These are phyloP conservation scores for Amanita exitialis DNA, from an alignment of 768 basidiomycete genomes.

Conservation along the genomic window DNA sequence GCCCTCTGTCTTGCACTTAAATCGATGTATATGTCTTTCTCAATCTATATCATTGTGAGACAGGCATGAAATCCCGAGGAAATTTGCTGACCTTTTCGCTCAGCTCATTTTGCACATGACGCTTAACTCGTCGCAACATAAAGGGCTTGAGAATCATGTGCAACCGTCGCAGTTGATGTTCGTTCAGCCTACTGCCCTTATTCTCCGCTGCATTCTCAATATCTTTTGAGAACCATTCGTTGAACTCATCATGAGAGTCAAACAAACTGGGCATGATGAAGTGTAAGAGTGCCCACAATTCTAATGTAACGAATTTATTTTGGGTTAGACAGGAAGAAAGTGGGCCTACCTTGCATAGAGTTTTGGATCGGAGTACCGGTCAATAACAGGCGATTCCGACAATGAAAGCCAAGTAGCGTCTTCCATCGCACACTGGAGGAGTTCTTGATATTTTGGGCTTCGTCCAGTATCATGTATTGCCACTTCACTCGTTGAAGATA, in stretches of 20 bases:
- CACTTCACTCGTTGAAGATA: conserved; percentile 97
- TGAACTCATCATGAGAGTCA: conserved; percentile 98
- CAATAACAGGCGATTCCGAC: conserved; percentile 86
- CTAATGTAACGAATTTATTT: conserved; percentile 27
- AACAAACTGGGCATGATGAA: conserved; percentile 99
- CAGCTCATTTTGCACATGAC: conserved; percentile 98
- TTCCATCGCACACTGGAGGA: conserved; percentile 96
- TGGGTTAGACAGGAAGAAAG: conserved; percentile 3
- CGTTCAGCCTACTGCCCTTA: conserved; percentile 85
- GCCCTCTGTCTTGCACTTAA: conserved; percentile 86
- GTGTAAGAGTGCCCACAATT: conserved; percentile 95
- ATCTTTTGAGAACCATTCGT: conserved; percentile 99
- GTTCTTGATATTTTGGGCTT: conserved; percentile 99
- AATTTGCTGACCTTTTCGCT: conserved; percentile 77
- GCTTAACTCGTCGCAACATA: conserved; percentile 95
- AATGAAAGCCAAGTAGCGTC: conserved; percentile 90
- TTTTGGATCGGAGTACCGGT: conserved; percentile 99
- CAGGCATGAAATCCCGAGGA: background rate
- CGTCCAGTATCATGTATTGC: conserved; percentile 99
- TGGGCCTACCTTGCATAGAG: conserved; percentile 85
- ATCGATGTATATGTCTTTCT: conserved; percentile 91
- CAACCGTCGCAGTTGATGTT: conserved; percentile 86
- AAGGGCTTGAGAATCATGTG: conserved; percentile 99
- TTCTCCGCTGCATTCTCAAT: conserved; percentile 94
- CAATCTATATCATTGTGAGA: conserved; percentile 52